Percentiles rank a stretch among this genome's conserved stretches.
Evolutionary conservation across 2,329 filamentous ascomycete genomes (phyloP).

Genomic region (Aspergillus clavatus): DNA sequence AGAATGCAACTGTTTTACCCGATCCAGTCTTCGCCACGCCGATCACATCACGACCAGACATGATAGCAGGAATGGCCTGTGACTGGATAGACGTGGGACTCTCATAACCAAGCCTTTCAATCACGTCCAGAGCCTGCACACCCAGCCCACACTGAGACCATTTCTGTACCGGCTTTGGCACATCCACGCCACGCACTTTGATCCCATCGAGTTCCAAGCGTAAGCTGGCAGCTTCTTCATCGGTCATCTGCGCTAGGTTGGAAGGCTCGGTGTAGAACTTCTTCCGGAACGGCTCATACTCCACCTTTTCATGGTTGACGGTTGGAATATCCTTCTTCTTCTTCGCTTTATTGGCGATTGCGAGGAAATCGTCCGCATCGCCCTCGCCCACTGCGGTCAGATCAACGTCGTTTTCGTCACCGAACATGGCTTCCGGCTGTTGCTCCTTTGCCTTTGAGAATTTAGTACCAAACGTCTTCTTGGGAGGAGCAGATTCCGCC

Average conservation of each 20-base stretch:
- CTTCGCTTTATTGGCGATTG: conserved; percentile 59
- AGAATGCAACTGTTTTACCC: conserved; percentile 92
- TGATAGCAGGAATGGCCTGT: conserved; percentile 89
- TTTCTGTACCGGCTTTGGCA: conserved; percentile 90
- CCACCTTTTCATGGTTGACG: conserved; percentile 79
- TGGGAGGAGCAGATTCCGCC: conserved; percentile 46
- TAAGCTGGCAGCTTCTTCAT: conserved; percentile 75
- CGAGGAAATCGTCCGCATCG: conserved; percentile 60
- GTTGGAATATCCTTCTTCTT: conserved; percentile 96
- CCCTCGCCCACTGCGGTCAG: conserved; percentile 58
- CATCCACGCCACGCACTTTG: conserved; percentile 81
- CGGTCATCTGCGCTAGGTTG: conserved; percentile 75
- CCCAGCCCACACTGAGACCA: conserved; percentile 95
- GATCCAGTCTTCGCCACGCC: conserved; percentile 97
- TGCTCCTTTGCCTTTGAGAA: conserved; percentile 50
- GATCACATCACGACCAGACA: conserved; percentile 93
- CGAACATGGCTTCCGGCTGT: conserved; percentile 81
- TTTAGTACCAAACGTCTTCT: conserved; percentile 33
- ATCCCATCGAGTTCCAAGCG: conserved; percentile 90
- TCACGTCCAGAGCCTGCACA: conserved; percentile 78
- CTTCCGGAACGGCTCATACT: conserved; percentile 82
- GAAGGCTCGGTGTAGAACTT: conserved; percentile 90
- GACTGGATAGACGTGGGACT: conserved; percentile 91
- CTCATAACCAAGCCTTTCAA: conserved; percentile 75
- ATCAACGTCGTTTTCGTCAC: conserved; percentile 70